phyloP scores from a whole-genome alignment of 139 green algal genomes.

The Closterium sp. region DNA sequence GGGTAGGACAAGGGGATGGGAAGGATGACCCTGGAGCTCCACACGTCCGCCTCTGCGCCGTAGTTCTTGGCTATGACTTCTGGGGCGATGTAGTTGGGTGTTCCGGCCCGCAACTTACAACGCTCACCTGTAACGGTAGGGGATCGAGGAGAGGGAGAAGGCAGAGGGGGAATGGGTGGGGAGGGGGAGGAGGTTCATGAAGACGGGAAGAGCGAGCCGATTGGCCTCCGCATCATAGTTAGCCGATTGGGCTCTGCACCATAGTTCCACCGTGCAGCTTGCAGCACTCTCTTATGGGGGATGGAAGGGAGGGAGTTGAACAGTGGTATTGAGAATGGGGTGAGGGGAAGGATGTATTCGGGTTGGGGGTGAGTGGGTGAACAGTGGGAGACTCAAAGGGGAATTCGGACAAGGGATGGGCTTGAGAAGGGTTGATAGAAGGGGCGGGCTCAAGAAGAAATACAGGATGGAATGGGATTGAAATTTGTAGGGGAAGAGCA shows the following conservation, averaged over 20 bases:
- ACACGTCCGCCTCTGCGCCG: conserved; percentile 22
- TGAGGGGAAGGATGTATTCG: too few species aligned
- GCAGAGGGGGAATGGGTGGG: not conserved
- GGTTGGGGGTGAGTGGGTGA: too few species aligned
- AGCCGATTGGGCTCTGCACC: conserved; percentile 30
- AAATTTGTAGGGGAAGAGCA: too few species aligned
- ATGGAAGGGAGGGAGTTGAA: conserved; percentile 72
- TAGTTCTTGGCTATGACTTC: conserved; percentile 58
- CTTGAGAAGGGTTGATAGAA: too few species aligned
- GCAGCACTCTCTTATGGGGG: conserved; percentile 87
- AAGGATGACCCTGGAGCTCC: too few species aligned
- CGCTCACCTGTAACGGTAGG: not conserved
- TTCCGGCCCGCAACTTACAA: conserved; percentile 81
- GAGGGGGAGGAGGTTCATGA: not conserved
- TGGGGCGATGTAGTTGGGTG: conserved; percentile 86
- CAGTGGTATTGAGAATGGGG: too few species aligned
- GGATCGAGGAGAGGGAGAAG: not conserved
- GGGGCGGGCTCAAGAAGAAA: too few species aligned
- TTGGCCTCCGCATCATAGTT: conserved; percentile 45
- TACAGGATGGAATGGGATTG: too few species aligned
- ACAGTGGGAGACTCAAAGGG: too few species aligned
- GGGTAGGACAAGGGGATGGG: not conserved
- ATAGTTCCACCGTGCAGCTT: conserved; percentile 56
- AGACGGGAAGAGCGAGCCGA: not conserved
- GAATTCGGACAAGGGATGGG: too few species aligned